Percentiles rank a stretch among this genome's conserved stretches.
phyloP scores from a whole-genome alignment of 2,329 filamentous ascomycete species.

The Tolypocladium album region DNA sequence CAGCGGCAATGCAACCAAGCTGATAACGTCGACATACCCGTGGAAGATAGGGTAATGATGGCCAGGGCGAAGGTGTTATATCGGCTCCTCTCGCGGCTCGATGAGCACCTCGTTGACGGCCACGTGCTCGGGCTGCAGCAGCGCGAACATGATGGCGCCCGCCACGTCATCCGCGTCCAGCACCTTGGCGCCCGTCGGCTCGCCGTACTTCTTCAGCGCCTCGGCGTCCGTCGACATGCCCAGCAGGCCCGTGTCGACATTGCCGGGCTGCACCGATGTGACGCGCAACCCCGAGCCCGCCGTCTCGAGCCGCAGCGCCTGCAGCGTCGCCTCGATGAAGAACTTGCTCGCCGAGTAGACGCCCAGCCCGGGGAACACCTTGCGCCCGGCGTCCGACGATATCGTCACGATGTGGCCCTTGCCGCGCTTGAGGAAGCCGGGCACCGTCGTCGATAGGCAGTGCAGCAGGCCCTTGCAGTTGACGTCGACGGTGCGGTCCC shows the following conservation, averaged over 20 bases:
- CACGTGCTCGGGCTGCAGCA: slow-evolving; percentile 65
- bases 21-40: too few species aligned
- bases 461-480: slow-evolving; percentile 78
- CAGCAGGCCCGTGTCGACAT: slow-evolving; percentile 62
- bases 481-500: slow-evolving; percentile 74
- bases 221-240: slow-evolving; percentile 66
- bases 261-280: slow-evolving; percentile 67
- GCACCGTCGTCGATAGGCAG: slow-evolving; percentile 58
- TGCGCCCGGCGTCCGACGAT: slow-evolving; percentile 71
- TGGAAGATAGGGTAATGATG: too few species aligned
- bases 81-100: slow-evolving; percentile 65
- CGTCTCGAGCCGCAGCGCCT: slow-evolving; percentile 64
- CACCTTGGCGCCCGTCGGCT: slow-evolving; percentile 64
- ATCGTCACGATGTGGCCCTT: slow-evolving; percentile 68
- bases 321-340: slow-evolving; percentile 76
- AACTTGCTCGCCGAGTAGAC: slow-evolving; percentile 79
- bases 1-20: too few species aligned
- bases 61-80: too few species aligned
- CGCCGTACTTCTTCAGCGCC: slow-evolving; percentile 68
- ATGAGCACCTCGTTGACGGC: slow-evolving; percentile 73
- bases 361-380: slow-evolving; percentile 71
- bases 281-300: slow-evolving; percentile 63
- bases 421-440: slow-evolving; percentile 59
- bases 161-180: slow-evolving; percentile 66
- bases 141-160: slow-evolving; percentile 59